These are phyloP conservation scores for Coemansia sp. DNA, from an alignment of 192 early-diverging fungal species.

Conservation along the genomic window DNA sequence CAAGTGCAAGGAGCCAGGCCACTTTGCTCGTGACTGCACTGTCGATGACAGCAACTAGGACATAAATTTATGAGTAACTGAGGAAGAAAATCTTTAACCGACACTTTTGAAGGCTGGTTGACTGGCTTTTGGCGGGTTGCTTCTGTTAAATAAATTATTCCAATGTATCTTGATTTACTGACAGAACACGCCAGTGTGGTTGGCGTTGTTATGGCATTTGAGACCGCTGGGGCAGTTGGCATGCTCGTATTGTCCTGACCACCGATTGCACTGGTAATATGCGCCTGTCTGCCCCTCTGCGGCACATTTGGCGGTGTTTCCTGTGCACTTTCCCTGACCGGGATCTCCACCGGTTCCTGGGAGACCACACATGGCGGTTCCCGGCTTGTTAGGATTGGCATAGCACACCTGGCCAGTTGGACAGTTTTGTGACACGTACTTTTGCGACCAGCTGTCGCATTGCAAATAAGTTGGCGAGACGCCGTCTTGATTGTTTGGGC, in stretches of 20 bases:
- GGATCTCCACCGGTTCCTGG: constrained; percentile 30
- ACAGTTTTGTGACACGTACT: constrained; percentile 20
- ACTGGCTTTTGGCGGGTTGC: neutral
- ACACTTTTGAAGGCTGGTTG: neutral
- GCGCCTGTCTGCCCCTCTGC: constrained; percentile 24
- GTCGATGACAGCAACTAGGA: constrained; percentile 17
- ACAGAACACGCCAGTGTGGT: constrained; percentile 42
- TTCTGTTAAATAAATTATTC: constrained; percentile 1
- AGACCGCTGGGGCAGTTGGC: constrained; percentile 32
- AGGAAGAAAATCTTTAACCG: constrained; percentile 5
- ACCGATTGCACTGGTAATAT: constrained; percentile 42
- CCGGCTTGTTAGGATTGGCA: constrained; percentile 33
- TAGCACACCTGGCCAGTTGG: constrained; percentile 35
- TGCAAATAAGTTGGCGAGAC: constrained; percentile 36
- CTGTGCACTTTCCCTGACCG: constrained; percentile 35
- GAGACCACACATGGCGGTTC: constrained; percentile 35
- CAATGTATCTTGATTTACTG: constrained; percentile 15
- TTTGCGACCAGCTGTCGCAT: constrained; percentile 35
- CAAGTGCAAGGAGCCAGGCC: constrained; percentile 48
- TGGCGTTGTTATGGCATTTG: constrained; percentile 43
- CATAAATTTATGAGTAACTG: neutral
- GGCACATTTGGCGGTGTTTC: constrained; percentile 43
- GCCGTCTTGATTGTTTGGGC: constrained; percentile 30
- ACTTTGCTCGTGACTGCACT: constrained; percentile 38
- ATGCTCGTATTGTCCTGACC: constrained; percentile 42